Base-by-base conservation (phyloP, 768 basidiomycete species). In the Boletus tylopilopsis region DNA sequence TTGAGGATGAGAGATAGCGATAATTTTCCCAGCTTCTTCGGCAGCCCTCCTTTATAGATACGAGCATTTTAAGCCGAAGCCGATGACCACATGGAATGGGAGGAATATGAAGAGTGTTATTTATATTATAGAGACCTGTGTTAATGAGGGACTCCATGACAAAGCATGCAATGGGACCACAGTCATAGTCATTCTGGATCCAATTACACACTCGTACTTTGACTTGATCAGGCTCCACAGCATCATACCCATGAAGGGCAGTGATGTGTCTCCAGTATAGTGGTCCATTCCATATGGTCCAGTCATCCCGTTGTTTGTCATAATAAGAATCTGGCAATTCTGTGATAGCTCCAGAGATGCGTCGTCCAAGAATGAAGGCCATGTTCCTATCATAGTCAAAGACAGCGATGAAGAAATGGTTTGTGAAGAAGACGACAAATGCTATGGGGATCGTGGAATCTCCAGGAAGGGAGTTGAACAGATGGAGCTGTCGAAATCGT, bases 81-180 rank as follows among this genome's bases (percentile, higher is more conserved):
- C 13, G 10, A 44, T 34, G 49, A 2, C 50, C 50, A 47, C 45
- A 52, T 1, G 41, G 41, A 4, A 52, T 42, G 0, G 12, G 6
- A 4, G 41, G 41, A 13, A 52, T 24, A 16, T 35, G 12, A 9
- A 51, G 3, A 2, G 0, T 10, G 3, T 16, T 4, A 5, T 42
- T 2, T 5, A 1, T 22, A 32, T 30, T 33, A 42, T 37, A 16
- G 0, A 47, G 29, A 6, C 48, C 50, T 34, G 4, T 21, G 24
- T 53, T 23, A 24, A 53, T 42, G 0, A 54, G 36, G 4, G 34
- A 41, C 41, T 54, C 30, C 12, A 51, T 18, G 4, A 57, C n/a
- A 16, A 12, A 36, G 37, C 11, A 21, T 11, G 49, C n/a, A 5
- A 51, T 51, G 3, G 56, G 46, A 3, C 53, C 42, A 55, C 53